Base-by-base conservation (phyloP, 2,329 filamentous ascomycete genomes). In the Alternaria triticimaculans region DNA sequence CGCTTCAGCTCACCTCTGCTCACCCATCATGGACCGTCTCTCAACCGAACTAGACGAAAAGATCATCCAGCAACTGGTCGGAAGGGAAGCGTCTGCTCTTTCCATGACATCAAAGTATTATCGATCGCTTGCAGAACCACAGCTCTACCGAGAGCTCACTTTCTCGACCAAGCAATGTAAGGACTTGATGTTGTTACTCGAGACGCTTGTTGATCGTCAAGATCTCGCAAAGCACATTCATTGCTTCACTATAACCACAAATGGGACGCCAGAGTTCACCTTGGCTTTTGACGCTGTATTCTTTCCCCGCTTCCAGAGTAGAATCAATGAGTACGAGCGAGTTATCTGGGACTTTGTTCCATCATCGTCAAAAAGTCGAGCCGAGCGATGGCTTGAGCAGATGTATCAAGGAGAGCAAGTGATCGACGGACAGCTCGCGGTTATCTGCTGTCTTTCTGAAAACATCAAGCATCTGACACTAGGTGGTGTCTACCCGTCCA, bases 1-100 rank as follows among this genome's bases (percentile, higher is more conserved):
- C 0, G 15, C 37, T 41, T 4, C 6, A 0, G 0, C 15, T 3
- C 4, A 0, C 8, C 8, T 9, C 6, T 41, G 0, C n/a, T 41
- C 37, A 5, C 37, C n/a, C 37, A 41, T 0, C 1, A 41, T 41
- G n/a, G 37, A 41, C 9, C 37, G 37, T 41, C 37, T 41, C 15
- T 18, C 37, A 2, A 41, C 37, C 15, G 37, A 41, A n/a, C 8
- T 41, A 3, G 37, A 18, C 37, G 37, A 18, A 11, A 41, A 41
- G 8, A 41, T 41, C 0, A 11, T 41, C 37, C 37, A 18, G 37
- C n/a, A 41, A 2, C 37, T 41, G 3, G 37, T 18, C 37, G 37
- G 37, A 41, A 41, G 3, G 37, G 37, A 41, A 6, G 15, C n/a
- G 0, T 41, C 37, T 3, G 37, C 15, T 18, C 37, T 41, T 41